Base-by-base conservation (phyloP, 2,329 filamentous ascomycete genomes). In the Coniochaeta sp. region DNA sequence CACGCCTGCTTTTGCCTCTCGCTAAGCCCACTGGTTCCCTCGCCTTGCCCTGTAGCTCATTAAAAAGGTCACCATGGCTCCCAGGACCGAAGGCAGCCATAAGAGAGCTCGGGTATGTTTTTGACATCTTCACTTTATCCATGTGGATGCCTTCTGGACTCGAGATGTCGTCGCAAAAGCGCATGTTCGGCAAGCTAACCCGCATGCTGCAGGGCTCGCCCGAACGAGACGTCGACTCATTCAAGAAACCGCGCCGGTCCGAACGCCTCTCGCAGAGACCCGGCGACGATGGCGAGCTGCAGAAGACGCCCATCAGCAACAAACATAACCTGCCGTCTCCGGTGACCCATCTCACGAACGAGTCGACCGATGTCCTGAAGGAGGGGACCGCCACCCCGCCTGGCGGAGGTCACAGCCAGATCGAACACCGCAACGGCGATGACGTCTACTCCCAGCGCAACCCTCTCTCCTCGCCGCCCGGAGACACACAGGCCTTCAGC, bases 181-280 rank as follows among this genome's bases (percentile, higher is more conserved):
- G 45, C 13, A 58, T 59, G 57, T 57, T 61, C 42, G 55, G 55
- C 40, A 56, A 55, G 55, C 60, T 66, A 62, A 67, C 64, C 50
- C 48, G 52, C 47, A 48, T 57, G 27, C 53, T 65, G 58, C 69
- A 91, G 87, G 79, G 75, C 60, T 89, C 86, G 38, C 74, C 79
- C 60, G 81, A 85, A 51, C 76, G 81, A 59, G 72, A 77, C 56
- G 77, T 81, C 58, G 75, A 78, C 57, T 75, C 78, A 56, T 73
- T 78, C 56, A 96, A 96, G 78, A 95, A 95, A 68, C 84, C 87
- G 54, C 86, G 92, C 56, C 83, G 89, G 53, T 91, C 89, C 42
- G 77, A 88, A 58, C 84, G 89, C 56, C 73, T 90, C 54, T 83
- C 80, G 30, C 66, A 69, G 52, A 65, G 60, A 24, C 46, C 47